Evolutionary conservation across 257 asterid genomes (phyloP), one percentile per base, ranked within the genome.

Genomic region (Leptodermis oblonga): DNA sequence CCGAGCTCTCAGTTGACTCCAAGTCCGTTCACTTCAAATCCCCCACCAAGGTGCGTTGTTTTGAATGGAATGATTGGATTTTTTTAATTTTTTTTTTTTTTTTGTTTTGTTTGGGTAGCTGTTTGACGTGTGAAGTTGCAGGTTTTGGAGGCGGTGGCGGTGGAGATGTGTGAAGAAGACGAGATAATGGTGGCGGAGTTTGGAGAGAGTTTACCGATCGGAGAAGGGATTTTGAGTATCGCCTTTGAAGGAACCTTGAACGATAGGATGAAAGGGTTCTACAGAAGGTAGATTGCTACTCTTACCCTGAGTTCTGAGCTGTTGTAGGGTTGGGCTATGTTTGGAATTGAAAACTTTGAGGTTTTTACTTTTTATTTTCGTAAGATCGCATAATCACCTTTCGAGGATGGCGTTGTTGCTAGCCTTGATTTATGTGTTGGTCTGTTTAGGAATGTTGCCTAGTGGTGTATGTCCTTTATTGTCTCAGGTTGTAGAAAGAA

Each of bases 241-340:
- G 88, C 84, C 39, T 92, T 92, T 64, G 86, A 83, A 58, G 98
- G 98, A 76, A 88, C 86, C 55, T 79, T 92, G 45, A 92, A 89
- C 71, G 98, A 92, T 71, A 86, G 94, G 84, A 92, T 92, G 98
- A 92, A 92, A 81, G 97, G 98, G 46, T 89, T 92, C 77, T 92
- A 92, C 79, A 81, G 97, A 84, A 92, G 98, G 98, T 89, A 73
- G 22, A 6, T 51, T 60, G 13, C 39, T 62, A 1, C 4, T 20
- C 18, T 22, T 51, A 3, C 22, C 7, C 41, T 1, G 5, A n/a
- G n/a, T 10, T 36, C 22, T 10, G 15, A 12, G 33, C 31, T 22
- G 20, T 62, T 61, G 26, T 3, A 15, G 65, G 17, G 10, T 59
- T 59, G 14, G 42, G 43, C 11, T 31, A 30, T 15, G 3, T 61